Evolutionary conservation across 2,329 filamentous ascomycete species (phyloP).

Genomic region (Trichoderma aggressivum): DNA sequence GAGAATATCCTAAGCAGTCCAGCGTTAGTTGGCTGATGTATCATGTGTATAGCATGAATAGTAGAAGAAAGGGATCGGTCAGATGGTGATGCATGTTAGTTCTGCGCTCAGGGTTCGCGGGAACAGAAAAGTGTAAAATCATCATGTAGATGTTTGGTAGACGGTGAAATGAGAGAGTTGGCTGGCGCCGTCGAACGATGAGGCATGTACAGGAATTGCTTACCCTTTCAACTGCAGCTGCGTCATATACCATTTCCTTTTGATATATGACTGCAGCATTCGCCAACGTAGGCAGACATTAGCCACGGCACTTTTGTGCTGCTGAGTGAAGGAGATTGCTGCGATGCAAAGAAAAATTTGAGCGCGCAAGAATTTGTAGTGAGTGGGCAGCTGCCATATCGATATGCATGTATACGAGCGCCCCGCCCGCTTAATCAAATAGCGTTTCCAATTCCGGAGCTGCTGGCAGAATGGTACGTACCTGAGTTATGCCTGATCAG

Average conservation of each 20-base stretch:
- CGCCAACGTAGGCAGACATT: not conserved
- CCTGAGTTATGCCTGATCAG: not conserved
- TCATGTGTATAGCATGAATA: not conserved
- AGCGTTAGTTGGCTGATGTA: not conserved
- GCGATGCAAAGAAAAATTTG: slow-evolving; percentile 3
- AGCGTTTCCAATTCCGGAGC: not conserved
- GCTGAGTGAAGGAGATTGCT: not conserved
- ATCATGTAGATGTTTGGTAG: slow-evolving; percentile 41
- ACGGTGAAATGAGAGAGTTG: not conserved
- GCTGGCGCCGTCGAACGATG: not conserved
- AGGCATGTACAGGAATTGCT: not conserved
- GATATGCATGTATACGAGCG: slow-evolving; percentile 11
- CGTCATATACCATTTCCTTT: not conserved
- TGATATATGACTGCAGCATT: not conserved
- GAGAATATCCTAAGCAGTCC: not conserved
- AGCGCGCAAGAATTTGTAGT: slow-evolving; percentile 12
- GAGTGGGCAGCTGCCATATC: slow-evolving; percentile 1
- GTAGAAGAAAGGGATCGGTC: slow-evolving; percentile 37
- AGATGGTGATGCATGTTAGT: slow-evolving; percentile 79
- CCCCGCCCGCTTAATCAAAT: not conserved
- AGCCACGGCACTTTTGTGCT: not conserved
- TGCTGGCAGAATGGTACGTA: not conserved
- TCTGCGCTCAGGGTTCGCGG: slow-evolving; percentile 58
- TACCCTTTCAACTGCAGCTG: slow-evolving; percentile 4
- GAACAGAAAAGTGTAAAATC: slow-evolving; percentile 57